Percentiles rank a stretch among this genome's conserved stretches.
phyloP scores from a whole-genome alignment of 306 rosid species.

The Prunus padus region DNA sequence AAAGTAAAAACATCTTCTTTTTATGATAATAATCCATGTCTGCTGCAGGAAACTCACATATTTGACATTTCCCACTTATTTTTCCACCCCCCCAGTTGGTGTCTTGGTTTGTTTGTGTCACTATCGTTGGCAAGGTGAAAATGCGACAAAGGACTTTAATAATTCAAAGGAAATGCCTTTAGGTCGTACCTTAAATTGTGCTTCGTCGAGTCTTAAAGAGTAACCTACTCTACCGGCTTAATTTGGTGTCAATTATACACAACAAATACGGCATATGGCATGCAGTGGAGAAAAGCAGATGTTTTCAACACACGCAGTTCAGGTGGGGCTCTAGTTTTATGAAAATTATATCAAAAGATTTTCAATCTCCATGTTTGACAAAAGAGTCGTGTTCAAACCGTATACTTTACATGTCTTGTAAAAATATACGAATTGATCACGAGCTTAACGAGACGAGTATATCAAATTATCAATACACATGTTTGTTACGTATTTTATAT shows the following conservation, averaged over 20 bases:
- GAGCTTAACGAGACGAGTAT: no score
- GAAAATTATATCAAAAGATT: neutral
- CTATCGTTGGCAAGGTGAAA: slow-evolving; percentile 14
- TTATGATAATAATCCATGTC: neutral
- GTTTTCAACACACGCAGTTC: neutral
- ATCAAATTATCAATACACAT: no score
- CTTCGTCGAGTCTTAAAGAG: slow-evolving; percentile 20
- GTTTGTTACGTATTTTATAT: no score
- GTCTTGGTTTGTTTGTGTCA: neutral
- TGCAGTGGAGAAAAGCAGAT: neutral
- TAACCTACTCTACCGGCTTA: slow-evolving; percentile 34
- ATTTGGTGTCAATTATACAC: slow-evolving; percentile 8
- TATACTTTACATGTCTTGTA: no score
- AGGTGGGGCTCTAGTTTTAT: neutral
- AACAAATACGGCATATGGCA: neutral
- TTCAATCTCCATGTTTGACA: neutral
- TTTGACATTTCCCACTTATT: neutral
- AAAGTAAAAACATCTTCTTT: neutral
- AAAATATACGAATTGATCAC: no score
- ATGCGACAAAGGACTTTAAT: slow-evolving; percentile 22
- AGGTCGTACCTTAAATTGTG: slow-evolving; percentile 25
- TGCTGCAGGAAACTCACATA: slow-evolving; percentile 6
- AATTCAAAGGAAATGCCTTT: slow-evolving; percentile 9
- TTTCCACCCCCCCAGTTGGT: neutral
- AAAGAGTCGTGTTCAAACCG: no score